Evolutionary conservation across 331 rosid genomes (phyloP).

Genomic region (Quercus lobata): DNA sequence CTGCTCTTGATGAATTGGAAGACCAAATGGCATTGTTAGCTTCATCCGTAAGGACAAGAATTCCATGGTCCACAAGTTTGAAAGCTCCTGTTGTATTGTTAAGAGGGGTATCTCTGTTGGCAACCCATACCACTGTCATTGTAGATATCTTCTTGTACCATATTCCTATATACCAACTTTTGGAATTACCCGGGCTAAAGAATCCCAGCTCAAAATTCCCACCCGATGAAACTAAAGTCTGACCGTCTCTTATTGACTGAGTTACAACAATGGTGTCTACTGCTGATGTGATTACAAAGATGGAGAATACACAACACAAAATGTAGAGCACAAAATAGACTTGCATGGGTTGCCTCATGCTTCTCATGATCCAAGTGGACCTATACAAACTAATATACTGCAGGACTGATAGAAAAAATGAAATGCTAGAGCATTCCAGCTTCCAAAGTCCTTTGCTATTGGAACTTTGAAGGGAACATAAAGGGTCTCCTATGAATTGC

Average conservation of each 20-base stretch:
- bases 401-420: no score
- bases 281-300: neutral
- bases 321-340: neutral
- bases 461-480: no score
- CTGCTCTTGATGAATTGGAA: neutral
- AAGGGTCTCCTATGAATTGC: no score
- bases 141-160: neutral
- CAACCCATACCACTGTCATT: neutral
- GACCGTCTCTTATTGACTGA: conserved; percentile 9
- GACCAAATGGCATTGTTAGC: neutral
- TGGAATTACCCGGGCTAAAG: conserved; percentile 17
- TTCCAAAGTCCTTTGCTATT: no score
- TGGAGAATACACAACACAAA: neutral
- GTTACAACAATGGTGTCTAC: neutral
- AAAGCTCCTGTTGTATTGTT: neutral
- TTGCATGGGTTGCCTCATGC: no score
- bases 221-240: conserved; percentile 15
- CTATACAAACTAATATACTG: no score
- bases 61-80: neutral
- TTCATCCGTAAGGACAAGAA: neutral
- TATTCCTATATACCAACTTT: neutral
- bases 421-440: no score
- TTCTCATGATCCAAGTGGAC: no score
- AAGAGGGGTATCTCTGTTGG: neutral
- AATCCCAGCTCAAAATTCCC: conserved; percentile 31